Evolutionary conservation across 1,284 basidiomycete species (phyloP).

Genomic region (Mycena sp.): DNA sequence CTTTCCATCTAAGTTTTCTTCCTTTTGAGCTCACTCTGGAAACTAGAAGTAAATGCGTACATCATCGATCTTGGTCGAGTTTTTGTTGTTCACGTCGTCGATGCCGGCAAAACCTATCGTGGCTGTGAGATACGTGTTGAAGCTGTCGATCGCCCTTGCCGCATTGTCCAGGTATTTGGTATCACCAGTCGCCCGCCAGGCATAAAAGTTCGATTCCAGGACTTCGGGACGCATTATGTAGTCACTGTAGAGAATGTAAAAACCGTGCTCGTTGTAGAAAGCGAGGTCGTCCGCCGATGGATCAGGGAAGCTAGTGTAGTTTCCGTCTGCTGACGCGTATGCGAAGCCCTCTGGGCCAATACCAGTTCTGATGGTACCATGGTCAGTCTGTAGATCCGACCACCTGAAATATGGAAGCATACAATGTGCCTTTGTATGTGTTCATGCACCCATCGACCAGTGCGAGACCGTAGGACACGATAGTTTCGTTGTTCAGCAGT

Average conservation of each 20-base stretch:
- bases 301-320: conserved; percentile 57
- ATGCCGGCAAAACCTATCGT: conserved; percentile 64
- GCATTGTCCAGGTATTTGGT: conserved; percentile 59
- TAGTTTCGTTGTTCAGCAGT: conserved; percentile 71
- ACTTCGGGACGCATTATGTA: conserved; percentile 76
- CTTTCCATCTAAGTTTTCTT: conserved; percentile 33
- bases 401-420: conserved; percentile 34
- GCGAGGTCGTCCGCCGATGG: conserved; percentile 41
- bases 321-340: conserved; percentile 64
- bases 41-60: conserved; percentile 43
- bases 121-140: conserved; percentile 56
- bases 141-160: conserved; percentile 52
- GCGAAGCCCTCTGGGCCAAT: conserved; percentile 78
- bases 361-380: conserved; percentile 59
- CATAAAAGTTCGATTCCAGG: conserved; percentile 81
- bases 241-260: conserved; percentile 60
- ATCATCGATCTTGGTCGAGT: conserved; percentile 59
- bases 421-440: conserved; percentile 76
- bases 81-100: conserved; percentile 51
- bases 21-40: neutral
- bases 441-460: conserved; percentile 79
- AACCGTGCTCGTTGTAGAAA: conserved; percentile 72
- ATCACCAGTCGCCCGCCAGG: conserved; percentile 73
- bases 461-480: conserved; percentile 65
- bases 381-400: neutral